These are phyloP conservation scores for Colletotrichum sp. DNA, from an alignment of 2,329 filamentous ascomycete species.

Conservation along the genomic window DNA sequence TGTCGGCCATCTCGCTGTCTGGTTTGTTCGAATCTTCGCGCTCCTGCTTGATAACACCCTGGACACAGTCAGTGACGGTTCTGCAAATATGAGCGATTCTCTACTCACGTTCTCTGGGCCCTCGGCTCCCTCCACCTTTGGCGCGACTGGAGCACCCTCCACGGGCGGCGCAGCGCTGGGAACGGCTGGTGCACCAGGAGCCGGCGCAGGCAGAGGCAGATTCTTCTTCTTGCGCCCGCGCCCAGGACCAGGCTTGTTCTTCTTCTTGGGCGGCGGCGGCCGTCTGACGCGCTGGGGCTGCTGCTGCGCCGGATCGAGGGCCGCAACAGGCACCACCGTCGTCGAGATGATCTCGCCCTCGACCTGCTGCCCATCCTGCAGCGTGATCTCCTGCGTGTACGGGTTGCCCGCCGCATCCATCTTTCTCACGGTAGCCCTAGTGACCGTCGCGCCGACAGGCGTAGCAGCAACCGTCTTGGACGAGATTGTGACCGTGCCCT, in stretches of 20 bases:
- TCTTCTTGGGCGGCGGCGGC: conserved; percentile 80
- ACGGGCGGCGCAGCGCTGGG: conserved; percentile 31
- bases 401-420: conserved; percentile 81
- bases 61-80: conserved; percentile 23
- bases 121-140: conserved; percentile 16
- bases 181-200: conserved; percentile 22
- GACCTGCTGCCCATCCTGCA: conserved; percentile 78
- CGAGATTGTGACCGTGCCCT: conserved; percentile 63
- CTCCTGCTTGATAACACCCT: conserved; percentile 51
- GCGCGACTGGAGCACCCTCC: conserved; percentile 28
- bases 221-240: conserved; percentile 83
- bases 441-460: conserved; percentile 61
- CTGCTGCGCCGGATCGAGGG: conserved; percentile 54
- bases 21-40: conserved; percentile 47
- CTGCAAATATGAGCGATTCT: background rate
- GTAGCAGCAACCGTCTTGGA: conserved; percentile 53
- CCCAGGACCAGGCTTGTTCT: conserved; percentile 76
- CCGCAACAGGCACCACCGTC: conserved; percentile 58
- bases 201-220: conserved; percentile 42
- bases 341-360: conserved; percentile 81
- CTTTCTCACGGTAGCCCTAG: conserved; percentile 80
- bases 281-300: conserved; percentile 59
- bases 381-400: conserved; percentile 82
- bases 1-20: conserved; percentile 60
- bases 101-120: conserved; percentile 19